A percentile compares a stretch with the other conserved stretches of the same genome.
Conservation (phyloP, 2,329 filamentous ascomycete species). For the Apiospora malaysiana region DNA sequence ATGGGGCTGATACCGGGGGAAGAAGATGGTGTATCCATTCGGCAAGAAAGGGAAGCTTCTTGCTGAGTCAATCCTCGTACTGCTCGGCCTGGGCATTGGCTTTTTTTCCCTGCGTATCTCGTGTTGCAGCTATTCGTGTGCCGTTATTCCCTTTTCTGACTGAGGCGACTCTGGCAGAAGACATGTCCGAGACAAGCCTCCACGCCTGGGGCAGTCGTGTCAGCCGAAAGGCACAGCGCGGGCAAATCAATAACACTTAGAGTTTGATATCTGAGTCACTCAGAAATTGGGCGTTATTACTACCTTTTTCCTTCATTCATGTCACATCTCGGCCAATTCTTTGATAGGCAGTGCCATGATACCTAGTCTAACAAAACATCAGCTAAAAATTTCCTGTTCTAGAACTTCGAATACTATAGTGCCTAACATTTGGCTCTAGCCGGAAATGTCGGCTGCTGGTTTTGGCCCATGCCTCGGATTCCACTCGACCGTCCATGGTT, state of each 20-base stretch:
- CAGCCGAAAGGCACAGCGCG: not conserved
- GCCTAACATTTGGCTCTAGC: not conserved
- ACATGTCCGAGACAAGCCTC: not conserved
- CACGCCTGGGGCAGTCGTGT: not conserved
- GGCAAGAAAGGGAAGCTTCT: not conserved
- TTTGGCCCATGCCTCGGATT: not conserved
- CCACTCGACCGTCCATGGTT: not conserved
- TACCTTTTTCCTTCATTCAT: too few species aligned
- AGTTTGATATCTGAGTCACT: constrained; percentile 7
- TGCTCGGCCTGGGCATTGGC: not conserved
- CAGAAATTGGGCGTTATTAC: not conserved
- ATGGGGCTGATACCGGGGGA: not conserved
- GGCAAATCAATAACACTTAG: not conserved
- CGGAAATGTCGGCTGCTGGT: not conserved
- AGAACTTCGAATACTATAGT: not conserved
- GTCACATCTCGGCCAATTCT: too few species aligned
- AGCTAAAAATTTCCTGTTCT: not conserved
- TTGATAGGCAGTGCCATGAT: too few species aligned
- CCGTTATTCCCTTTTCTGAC: not conserved
- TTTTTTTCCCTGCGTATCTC: not conserved
- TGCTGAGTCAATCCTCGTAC: not conserved
- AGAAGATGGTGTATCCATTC: not conserved
- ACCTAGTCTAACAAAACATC: too few species aligned
- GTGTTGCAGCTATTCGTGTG: not conserved
- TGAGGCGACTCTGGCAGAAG: not conserved